Conservation (phyloP, 2,329 filamentous ascomycete genomes). For the Leptoxyphium fumago region DNA sequence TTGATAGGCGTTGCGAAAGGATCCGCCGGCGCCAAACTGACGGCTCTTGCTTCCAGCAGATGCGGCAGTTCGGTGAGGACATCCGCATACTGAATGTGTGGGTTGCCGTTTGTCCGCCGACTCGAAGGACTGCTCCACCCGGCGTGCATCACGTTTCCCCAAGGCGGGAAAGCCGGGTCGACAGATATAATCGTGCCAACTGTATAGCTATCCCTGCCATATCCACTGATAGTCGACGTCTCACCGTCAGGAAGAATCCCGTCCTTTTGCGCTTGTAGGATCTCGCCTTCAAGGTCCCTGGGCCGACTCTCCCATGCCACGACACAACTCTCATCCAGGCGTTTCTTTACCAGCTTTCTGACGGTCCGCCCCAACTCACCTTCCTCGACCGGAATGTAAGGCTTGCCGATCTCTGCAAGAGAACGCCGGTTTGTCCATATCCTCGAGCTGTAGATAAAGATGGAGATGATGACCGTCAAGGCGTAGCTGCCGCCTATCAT, state of each 20-base stretch:
- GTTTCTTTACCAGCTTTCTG: slow-evolving; percentile 56
- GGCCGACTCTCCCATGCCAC: slow-evolving; percentile 69
- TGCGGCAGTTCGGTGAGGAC: slow-evolving; percentile 77
- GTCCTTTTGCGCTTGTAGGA: slow-evolving; percentile 14
- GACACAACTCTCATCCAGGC: slow-evolving; percentile 61
- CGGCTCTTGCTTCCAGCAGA: slow-evolving; percentile 80
- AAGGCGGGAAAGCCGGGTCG: slow-evolving; percentile 39
- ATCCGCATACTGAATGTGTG: slow-evolving; percentile 67
- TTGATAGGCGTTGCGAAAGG: slow-evolving; percentile 24
- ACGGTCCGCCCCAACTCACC: slow-evolving; percentile 66
- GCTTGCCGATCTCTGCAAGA: slow-evolving; percentile 69
- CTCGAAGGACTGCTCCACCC: slow-evolving; percentile 72
- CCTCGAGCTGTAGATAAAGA: slow-evolving; percentile 67
- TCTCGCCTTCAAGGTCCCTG: slow-evolving; percentile 35
- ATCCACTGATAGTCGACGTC: slow-evolving; percentile 1
- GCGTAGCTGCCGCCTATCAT: slow-evolving; percentile 65
- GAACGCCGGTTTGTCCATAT: slow-evolving; percentile 74
- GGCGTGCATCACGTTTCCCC: slow-evolving; percentile 72
- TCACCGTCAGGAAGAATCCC: slow-evolving; percentile 13
- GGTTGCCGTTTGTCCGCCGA: slow-evolving; percentile 46
- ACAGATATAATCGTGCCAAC: slow-evolving; percentile 23
- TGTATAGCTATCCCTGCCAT: slow-evolving; percentile 9
- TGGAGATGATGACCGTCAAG: slow-evolving; percentile 52
- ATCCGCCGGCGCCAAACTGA: slow-evolving; percentile 60
- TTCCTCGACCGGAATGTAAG: slow-evolving; percentile 73